These are phyloP conservation scores for Boletales sp. DNA, from an alignment of 768 basidiomycete species.

Conservation along the genomic window DNA sequence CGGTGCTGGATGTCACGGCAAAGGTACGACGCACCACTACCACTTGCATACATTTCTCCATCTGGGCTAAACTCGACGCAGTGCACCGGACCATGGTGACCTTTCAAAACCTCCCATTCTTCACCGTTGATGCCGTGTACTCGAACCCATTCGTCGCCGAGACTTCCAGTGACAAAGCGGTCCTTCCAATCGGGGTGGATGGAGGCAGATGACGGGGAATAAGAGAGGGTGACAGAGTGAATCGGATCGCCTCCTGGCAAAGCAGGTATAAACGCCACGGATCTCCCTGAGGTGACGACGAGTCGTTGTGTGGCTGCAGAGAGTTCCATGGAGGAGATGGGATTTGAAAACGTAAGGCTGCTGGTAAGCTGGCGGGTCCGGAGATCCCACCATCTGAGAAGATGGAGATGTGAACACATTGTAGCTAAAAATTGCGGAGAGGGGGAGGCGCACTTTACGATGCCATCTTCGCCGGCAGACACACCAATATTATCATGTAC, in stretches of 20 bases:
- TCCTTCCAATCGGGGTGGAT: slow-evolving; percentile 88
- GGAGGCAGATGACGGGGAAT: slow-evolving; percentile 90
- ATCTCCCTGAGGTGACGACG: slow-evolving; percentile 88
- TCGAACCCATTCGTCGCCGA: slow-evolving; percentile 93
- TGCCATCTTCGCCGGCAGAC: slow-evolving; percentile 88
- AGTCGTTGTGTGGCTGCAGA: slow-evolving; percentile 77
- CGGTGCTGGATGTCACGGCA: slow-evolving; percentile 1
- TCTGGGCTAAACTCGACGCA: slow-evolving; percentile 93
- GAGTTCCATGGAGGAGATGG: slow-evolving; percentile 94
- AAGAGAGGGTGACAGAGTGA: slow-evolving; percentile 76
- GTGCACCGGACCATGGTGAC: slow-evolving; percentile 97
- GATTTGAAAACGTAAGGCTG: slow-evolving; percentile 65
- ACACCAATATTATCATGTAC: slow-evolving; percentile 85
- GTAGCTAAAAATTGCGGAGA: too few species aligned
- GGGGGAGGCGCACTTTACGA: slow-evolving; percentile 63
- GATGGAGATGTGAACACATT: too few species aligned
- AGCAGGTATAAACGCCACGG: slow-evolving; percentile 86
- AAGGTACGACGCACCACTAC: slow-evolving; percentile 68
- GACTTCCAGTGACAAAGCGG: slow-evolving; percentile 89
- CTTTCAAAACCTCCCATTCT: slow-evolving; percentile 89
- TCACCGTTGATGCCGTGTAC: slow-evolving; percentile 88
- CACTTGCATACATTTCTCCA: slow-evolving; percentile 96
- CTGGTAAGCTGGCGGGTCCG: slow-evolving; percentile 72
- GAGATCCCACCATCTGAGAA: slow-evolving; percentile 92
- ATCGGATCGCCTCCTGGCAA: slow-evolving; percentile 58